Evolutionary conservation across 106 monocot species (phyloP), one percentile per base, ranked within the genome.

Genomic region (Apostasia shenzhenica): DNA sequence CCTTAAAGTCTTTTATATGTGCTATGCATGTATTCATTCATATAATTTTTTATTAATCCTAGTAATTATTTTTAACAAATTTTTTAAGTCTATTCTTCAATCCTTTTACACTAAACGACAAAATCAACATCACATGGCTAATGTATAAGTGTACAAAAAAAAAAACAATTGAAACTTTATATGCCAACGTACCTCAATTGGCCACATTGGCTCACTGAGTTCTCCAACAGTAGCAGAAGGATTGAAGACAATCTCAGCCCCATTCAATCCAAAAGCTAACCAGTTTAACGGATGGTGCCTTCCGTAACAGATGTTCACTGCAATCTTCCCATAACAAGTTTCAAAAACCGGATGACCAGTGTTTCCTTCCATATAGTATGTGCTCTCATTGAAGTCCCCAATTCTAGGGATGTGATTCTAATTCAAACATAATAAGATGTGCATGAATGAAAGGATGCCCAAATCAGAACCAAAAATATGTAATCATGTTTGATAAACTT

Each of bases 361-460:
- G 80, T 99, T 82, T 53, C 92, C 97, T 81, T 99, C 92, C 92
- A 90, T 90, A 54, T 92, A 92, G 67, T 93, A 92, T 62, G 92
- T 92, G 79, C 92, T 99, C 74, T 92, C 92, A 69, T 99, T 92
- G 73, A 92, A 93, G 80, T 99, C 92, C 41, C 92, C 92, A 74
- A 97, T 89, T 75, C 92, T 89, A 59, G 95, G 95, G 77, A 97
- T 97, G 69, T 97, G 95, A 83, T 97, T 97, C 95, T 97, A 72
- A 46, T 56, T 54, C 40, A 67, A 72, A 26, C 26, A 26, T 14
- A 45, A 2, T 43, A 55, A 2, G 8, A 2, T 26, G 26, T 26
- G 26, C 26, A 26, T 26, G 26, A 46, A 9, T 44, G 10, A 54
- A 45, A 14, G 37, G 6, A 57, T 45, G 40, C 56, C 46, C 41